Conservation (phyloP, 1,284 basidiomycete species). For the Rhizoctonia solani region DNA sequence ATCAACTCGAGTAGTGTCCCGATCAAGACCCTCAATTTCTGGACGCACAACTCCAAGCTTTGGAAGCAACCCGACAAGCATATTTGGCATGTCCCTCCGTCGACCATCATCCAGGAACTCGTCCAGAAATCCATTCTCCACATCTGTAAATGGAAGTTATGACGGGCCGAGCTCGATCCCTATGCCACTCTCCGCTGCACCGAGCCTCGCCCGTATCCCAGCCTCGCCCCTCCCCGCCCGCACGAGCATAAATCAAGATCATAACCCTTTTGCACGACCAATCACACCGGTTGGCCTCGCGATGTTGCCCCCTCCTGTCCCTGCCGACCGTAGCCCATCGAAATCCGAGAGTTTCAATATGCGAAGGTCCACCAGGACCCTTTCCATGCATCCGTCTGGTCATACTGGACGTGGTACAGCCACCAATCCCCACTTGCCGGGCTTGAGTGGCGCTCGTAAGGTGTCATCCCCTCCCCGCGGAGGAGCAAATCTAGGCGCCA, state of each 20-base stretch:
- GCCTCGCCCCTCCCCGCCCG: constrained; percentile 9
- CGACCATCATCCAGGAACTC: constrained; percentile 20
- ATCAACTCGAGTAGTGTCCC: constrained; percentile 6
- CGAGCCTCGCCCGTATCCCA: constrained; percentile 17
- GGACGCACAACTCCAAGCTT: constrained; percentile 7
- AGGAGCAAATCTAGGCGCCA: neutral
- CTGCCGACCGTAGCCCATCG: constrained; percentile 15
- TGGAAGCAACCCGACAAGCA: neutral
- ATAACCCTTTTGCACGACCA: neutral
- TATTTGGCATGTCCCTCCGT: constrained; percentile 21
- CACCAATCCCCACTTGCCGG: constrained; percentile 4
- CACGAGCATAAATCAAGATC: neutral
- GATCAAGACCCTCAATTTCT: neutral
- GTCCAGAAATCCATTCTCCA: neutral
- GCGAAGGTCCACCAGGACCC: neutral
- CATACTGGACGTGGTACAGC: constrained; percentile 5
- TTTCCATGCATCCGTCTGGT: constrained; percentile 21
- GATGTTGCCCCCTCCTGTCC: neutral
- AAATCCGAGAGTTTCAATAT: constrained; percentile 8
- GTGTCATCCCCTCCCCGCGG: neutral
- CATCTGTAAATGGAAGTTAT: neutral
- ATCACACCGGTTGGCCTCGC: constrained; percentile 9
- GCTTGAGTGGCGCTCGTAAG: constrained; percentile 2
- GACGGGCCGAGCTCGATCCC: neutral
- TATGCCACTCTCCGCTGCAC: neutral